These are phyloP conservation scores for Drechslerella stenobrocha DNA, from an alignment of 2,329 filamentous ascomycete species.

Conservation along the genomic window DNA sequence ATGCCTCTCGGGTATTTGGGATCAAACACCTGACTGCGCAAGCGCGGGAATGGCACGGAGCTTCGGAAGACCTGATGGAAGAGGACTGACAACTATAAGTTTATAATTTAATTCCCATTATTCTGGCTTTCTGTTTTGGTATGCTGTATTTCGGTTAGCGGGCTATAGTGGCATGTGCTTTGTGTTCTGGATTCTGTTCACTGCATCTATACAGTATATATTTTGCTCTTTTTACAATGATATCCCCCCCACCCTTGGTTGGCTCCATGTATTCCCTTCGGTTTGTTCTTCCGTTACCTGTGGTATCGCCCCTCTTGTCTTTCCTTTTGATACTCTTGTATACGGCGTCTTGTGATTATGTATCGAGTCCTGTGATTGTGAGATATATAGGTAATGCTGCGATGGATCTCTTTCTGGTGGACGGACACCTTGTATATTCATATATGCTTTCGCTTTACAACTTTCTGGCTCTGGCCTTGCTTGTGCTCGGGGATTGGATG, in stretches of 20 bases:
- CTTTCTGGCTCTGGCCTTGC: no score
- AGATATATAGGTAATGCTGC: neutral
- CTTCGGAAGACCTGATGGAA: conserved; percentile 52
- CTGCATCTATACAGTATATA: conserved; percentile 37
- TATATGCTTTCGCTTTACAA: neutral
- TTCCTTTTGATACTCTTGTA: conserved; percentile 12
- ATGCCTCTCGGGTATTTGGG: conserved; percentile 79
- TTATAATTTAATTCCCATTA: conserved; percentile 27
- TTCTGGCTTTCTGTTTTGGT: conserved; percentile 49
- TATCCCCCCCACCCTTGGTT: conserved; percentile 45
- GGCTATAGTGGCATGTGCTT: conserved; percentile 1
- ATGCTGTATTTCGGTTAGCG: conserved; percentile 12
- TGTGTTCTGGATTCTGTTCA: conserved; percentile 27
- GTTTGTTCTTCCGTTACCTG: conserved; percentile 27
- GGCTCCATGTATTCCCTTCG: conserved; percentile 19
- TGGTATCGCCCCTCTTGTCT: conserved; percentile 32
- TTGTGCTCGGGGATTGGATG: no score
- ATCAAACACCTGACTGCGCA: conserved; percentile 79
- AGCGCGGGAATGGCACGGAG: conserved; percentile 87
- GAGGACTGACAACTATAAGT: conserved; percentile 49
- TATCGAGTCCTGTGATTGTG: neutral
- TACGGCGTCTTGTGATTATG: neutral
- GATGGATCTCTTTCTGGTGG: neutral
- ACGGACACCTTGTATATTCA: neutral
- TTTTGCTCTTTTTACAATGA: conserved; percentile 39